Percentiles rank a stretch among this genome's conserved stretches.
These are phyloP conservation scores for Didymella keratinophila DNA, from an alignment of 2,329 filamentous ascomycete species.

Conservation along the genomic window DNA sequence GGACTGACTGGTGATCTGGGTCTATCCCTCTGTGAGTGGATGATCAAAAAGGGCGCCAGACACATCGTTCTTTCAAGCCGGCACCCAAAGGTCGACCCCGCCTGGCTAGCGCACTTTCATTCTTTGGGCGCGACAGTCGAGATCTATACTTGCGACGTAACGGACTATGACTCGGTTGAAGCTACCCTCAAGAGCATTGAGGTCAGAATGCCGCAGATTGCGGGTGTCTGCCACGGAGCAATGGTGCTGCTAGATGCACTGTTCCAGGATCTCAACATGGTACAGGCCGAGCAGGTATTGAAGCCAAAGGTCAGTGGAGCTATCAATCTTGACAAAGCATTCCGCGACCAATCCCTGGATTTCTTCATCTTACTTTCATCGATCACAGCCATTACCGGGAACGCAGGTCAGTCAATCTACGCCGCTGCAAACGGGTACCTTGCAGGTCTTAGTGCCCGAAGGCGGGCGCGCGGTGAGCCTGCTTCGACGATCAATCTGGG, in stretches of 20 bases:
- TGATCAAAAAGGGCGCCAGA: conserved; percentile 33
- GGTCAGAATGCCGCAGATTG: conserved; percentile 15
- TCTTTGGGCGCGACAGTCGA: conserved; percentile 9
- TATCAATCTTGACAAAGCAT: conserved; percentile 25
- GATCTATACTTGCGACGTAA: conserved; percentile 11
- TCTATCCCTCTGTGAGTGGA: conserved; percentile 28
- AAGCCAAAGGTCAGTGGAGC: conserved; percentile 31
- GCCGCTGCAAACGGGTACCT: conserved; percentile 50
- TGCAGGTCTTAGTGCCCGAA: conserved; percentile 47
- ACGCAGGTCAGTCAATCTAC: conserved; percentile 32
- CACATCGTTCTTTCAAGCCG: conserved; percentile 51
- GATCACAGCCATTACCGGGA: conserved; percentile 18
- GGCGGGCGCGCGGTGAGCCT: conserved; percentile 50
- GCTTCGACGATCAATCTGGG: conserved; percentile 49
- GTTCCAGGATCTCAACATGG: conserved; percentile 20
- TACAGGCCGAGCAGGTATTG: conserved; percentile 15
- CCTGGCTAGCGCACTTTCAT: conserved; percentile 11
- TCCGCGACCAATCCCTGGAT: conserved; percentile 26
- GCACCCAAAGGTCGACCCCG: conserved; percentile 45
- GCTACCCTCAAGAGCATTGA: neutral
- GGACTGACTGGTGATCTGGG: conserved; percentile 36
- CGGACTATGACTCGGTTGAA: neutral
- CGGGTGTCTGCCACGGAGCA: conserved; percentile 33
- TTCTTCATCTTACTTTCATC: conserved; percentile 41
- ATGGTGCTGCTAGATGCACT: conserved; percentile 32